Conservation (phyloP, 768 basidiomycete species). For the Kwoniella botswanensis region DNA sequence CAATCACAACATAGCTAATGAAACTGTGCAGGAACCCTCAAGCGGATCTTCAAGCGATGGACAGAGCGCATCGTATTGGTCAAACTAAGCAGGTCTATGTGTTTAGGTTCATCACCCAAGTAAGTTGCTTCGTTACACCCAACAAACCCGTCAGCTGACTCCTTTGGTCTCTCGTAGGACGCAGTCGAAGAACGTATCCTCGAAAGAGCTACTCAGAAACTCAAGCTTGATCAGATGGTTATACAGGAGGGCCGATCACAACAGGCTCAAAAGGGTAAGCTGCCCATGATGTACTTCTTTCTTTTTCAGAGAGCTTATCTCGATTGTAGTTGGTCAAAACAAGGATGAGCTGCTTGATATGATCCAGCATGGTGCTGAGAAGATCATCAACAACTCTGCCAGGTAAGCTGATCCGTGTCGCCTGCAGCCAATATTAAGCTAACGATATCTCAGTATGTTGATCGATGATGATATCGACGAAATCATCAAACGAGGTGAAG, state of each 20-base stretch:
- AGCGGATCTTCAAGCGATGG: conserved; percentile 98
- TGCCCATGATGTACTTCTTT: not conserved
- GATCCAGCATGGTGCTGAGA: conserved; percentile 97
- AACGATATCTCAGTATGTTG: conserved; percentile 63
- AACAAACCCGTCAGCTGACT: too few species aligned
- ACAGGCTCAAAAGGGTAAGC: conserved; percentile 69
- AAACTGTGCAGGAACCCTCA: conserved; percentile 80
- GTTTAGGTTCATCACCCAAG: conserved; percentile 92
- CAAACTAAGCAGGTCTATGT: conserved; percentile 98
- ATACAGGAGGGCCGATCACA: conserved; percentile 93
- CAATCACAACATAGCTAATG: conserved; percentile 4
- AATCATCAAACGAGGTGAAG: conserved; percentile 89
- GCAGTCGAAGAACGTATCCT: conserved; percentile 95
- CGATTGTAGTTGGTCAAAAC: conserved; percentile 66
- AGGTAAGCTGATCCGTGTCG: conserved; percentile 63
- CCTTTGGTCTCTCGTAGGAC: conserved; percentile 58
- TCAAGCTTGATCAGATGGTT: conserved; percentile 91
- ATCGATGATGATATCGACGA: conserved; percentile 91
- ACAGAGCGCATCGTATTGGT: conserved; percentile 93
- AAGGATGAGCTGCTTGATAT: conserved; percentile 98
- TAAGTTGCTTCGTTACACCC: conserved; percentile 22
- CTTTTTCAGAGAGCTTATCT: conserved; percentile 5
- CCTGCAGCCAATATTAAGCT: not conserved
- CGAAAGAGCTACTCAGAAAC: conserved; percentile 92
- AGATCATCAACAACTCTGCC: conserved; percentile 82